Percentiles rank a stretch among this genome's conserved stretches.
phyloP scores from a whole-genome alignment of 345 rosid species.

The Eucalyptus pauciflora region DNA sequence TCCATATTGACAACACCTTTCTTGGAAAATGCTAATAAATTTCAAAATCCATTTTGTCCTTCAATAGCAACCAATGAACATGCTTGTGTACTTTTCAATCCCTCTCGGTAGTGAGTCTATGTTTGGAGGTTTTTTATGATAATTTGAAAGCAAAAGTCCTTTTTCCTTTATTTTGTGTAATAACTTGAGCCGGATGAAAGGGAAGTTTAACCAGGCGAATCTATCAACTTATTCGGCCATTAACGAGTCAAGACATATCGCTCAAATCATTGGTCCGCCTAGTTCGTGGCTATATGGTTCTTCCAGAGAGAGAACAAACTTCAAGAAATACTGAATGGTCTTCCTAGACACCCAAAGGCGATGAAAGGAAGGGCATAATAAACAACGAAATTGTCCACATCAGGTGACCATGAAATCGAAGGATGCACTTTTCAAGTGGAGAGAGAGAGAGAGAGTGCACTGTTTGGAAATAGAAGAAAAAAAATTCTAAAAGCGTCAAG shows the following conservation, averaged over 20 bases:
- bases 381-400: no score
- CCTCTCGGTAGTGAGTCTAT: background rate
- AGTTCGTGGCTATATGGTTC: background rate
- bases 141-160: no score
- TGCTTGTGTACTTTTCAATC: background rate
- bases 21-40: background rate
- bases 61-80: background rate
- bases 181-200: background rate
- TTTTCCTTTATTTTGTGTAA: no score
- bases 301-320: background rate
- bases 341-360: background rate
- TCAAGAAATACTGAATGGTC: background rate
- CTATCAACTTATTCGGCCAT: background rate
- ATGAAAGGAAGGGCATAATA: background rate
- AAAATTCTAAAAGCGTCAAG: background rate
- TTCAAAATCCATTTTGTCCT: background rate
- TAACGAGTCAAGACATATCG: background rate
- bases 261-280: background rate
- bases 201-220: no score
- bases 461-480: background rate
- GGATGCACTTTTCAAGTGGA: no score
- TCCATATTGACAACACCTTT: background rate
- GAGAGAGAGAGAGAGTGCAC: background rate
- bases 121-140: no score
- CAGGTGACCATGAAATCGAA: no score